Evolutionary conservation across 1,139 yeast genomes (phyloP).

Genomic region (Kodamaea anthophila): DNA sequence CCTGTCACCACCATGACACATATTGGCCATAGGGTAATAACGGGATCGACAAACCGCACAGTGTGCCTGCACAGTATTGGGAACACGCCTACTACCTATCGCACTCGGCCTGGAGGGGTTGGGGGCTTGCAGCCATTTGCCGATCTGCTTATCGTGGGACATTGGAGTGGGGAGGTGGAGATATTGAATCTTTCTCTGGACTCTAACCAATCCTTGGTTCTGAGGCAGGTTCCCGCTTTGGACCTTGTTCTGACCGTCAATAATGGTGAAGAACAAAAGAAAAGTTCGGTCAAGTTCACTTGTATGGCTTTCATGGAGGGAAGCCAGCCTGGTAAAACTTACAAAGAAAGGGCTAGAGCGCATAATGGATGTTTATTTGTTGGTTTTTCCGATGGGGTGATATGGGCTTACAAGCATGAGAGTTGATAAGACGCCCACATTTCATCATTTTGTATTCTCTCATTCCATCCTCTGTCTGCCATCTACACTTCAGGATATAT

Average conservation of each 20-base stretch:
- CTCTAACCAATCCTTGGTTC: background rate
- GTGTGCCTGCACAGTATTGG: slow-evolving; percentile 21
- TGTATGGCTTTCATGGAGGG: slow-evolving; percentile 10
- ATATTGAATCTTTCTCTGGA: slow-evolving; percentile 10
- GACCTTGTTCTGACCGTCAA: slow-evolving; percentile 7
- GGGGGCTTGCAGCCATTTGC: slow-evolving; percentile 10
- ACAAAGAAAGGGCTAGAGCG: slow-evolving; percentile 4
- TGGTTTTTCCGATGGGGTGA: slow-evolving; percentile 36
- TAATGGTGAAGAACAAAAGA: slow-evolving; percentile 7
- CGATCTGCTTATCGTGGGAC: slow-evolving; percentile 21
- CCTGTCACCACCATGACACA: slow-evolving; percentile 41
- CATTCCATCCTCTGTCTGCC: slow-evolving; percentile 3
- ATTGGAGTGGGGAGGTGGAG: slow-evolving; percentile 37
- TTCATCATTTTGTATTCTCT: background rate
- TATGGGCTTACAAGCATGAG: slow-evolving; percentile 8
- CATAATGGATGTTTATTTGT: slow-evolving; percentile 13
- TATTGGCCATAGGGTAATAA: slow-evolving; percentile 18
- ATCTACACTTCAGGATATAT: too few relatives aligned
- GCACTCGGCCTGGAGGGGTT: slow-evolving; percentile 8
- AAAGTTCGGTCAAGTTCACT: slow-evolving; percentile 9
- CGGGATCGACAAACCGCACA: slow-evolving; percentile 40
- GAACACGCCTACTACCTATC: slow-evolving; percentile 1
- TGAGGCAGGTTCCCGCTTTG: slow-evolving; percentile 10
- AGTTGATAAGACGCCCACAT: background rate
- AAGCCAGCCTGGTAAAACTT: background rate